Base-by-base conservation (phyloP, 106 monocot genomes). In the Chionographis japonica region DNA sequence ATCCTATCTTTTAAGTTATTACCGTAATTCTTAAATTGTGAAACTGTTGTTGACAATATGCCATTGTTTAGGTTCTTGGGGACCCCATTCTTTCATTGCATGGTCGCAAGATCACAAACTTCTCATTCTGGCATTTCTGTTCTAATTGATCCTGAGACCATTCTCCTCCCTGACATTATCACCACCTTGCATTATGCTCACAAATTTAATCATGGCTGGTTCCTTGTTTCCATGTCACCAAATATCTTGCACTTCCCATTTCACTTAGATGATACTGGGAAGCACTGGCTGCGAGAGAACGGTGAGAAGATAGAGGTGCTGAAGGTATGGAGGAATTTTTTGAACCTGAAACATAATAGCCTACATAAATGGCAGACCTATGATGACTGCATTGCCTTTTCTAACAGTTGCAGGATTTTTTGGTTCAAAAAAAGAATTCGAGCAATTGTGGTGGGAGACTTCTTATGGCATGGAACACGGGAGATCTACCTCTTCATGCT, bases 71-170 rank as follows among this genome's bases (percentile, higher is more conserved):
- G 93, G 71, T 98, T 98, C 69, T 19, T 79, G 54, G 98, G 93
- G 18, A 88, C 83, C 39, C 98, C 98, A 61, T 87, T 90, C 66
- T 98, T 98, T 70, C 89, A 90, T 74, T 92, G 85, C 65, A 85
- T 98, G 87, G 61, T 98, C 70, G 75, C 87, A 40, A 89, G 90
- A 66, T 58, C 80, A 20, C 98, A 88, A 60, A 72, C 72, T 81
- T 64, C 78, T 72, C 19, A 17, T 59, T 81, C 93, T 60, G 85
- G 78, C 35, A 85, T 98, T 70, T 90, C 84, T 66, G 60, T 98
- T 68, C 71, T 93, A 60, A 62, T 88, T 61, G 90, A 93, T 77
- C 75, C 98, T 52, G 98, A 90, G 69, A 98, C 72, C 41, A 65
- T 98, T 74, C 76, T 98, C 46, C 72, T 92, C 13, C 85, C 87